Evolutionary conservation across 805 yeast genomes (phyloP), one percentile per base, ranked within the genome.

Genomic region (Lachancea waltii): DNA sequence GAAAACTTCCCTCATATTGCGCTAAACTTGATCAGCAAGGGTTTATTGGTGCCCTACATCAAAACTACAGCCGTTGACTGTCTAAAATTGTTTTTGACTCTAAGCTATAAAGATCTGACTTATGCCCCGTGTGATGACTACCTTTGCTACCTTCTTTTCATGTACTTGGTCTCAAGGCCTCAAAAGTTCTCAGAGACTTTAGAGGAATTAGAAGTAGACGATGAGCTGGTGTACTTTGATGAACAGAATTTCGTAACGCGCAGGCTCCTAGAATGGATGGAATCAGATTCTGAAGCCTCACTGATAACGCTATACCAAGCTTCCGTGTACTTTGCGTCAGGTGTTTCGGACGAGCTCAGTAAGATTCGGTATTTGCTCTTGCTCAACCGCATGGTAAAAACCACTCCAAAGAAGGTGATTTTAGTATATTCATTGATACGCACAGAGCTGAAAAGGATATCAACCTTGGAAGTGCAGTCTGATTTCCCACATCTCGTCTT

Each of bases 21-120:
- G 24, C 54, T 75, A 21, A 63, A 65, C 30, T 50, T 72, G 15
- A 58, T 75, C 14, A 63, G 73, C 3, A 77, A 72, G 50, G 90
- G 89, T 0, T 56, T 81, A 28, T 70, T 73, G 25, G 58, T 75
- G 7, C 76, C 85, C 6, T 77, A 73, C 40, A 65, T 79, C 15
- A 72, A 70, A 41, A 69, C 67, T 7, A 60, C 68, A 2, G 71
- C 84, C 0, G 51, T 74, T 23, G 62, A 59, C 1, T 64, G 73
- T 17, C 50, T 80, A 47, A 64, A 63, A 34, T 50, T 58, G 0
- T 54, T 75, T 17, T 69, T 75, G 51, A 60, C 61, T 16, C 58
- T 67, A 14, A 61, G 79, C 44, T 68, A 64, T 41, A 50, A 48
- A 21, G 70, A 68, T 31, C 64, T 56, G 14, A 21, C 38, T 9